These are phyloP conservation scores for Corrigiola litoralis DNA, from an alignment of 179 eudicot genomes.

Conservation along the genomic window DNA sequence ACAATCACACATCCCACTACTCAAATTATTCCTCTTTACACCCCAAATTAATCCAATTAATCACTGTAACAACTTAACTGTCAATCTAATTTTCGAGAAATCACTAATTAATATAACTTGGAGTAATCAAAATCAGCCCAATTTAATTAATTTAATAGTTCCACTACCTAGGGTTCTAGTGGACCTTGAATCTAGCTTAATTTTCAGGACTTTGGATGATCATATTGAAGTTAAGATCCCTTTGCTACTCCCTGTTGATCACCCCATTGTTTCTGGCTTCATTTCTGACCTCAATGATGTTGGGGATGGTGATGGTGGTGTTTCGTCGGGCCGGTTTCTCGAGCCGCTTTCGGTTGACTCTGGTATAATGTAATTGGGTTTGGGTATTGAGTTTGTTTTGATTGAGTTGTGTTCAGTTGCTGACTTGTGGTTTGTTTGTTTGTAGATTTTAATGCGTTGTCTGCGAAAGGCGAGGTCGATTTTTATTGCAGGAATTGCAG, in stretches of 20 bases:
- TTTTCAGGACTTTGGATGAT: slow-evolving; percentile 44
- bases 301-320: slow-evolving; percentile 9
- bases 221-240: slow-evolving; percentile 64
- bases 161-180: slow-evolving; percentile 76
- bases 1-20: slow-evolving; percentile 69
- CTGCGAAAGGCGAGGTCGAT: slow-evolving; percentile 44
- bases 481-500: slow-evolving; percentile 74
- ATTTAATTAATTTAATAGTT: slow-evolving; percentile 31
- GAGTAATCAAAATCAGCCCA: slow-evolving; percentile 20
- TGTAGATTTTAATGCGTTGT: slow-evolving; percentile 46
- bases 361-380: slow-evolving; percentile 23
- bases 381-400: not conserved
- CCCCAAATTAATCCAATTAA: slow-evolving; percentile 33
- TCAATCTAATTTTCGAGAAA: slow-evolving; percentile 37
- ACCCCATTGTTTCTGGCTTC: slow-evolving; percentile 61
- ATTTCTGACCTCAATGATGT: slow-evolving; percentile 27
- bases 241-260: slow-evolving; percentile 77
- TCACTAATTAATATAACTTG: slow-evolving; percentile 41
- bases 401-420: not conserved
- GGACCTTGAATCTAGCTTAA: slow-evolving; percentile 58
- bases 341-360: slow-evolving; percentile 49
- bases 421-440: not conserved
- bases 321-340: slow-evolving; percentile 7
- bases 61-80: slow-evolving; percentile 40
- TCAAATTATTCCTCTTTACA: slow-evolving; percentile 64